phyloP scores from a whole-genome alignment of 2,329 filamentous ascomycete species.

The Chaetomium globosum region DNA sequence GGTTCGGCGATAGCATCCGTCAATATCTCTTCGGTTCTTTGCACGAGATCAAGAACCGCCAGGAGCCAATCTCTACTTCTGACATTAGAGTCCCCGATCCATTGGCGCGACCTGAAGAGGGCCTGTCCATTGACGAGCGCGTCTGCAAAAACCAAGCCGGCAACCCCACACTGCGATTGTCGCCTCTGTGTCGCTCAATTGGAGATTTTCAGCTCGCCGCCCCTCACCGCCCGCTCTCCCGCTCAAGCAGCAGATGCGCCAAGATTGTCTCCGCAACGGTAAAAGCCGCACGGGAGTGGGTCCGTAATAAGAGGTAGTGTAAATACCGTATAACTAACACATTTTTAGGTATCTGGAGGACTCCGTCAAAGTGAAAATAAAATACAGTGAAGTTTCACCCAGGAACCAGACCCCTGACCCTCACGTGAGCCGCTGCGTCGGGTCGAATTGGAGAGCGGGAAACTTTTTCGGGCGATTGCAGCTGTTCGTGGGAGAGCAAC shows the following conservation, averaged over 20 bases:
- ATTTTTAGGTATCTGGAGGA: too few species aligned
- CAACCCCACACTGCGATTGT: conserved; percentile 22
- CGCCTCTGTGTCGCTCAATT: conserved; percentile 21
- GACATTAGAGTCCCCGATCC: background rate
- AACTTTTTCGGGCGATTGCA: conserved; percentile 25
- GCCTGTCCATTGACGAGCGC: conserved; percentile 9
- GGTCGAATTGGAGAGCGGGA: conserved; percentile 19
- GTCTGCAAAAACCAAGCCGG: conserved; percentile 18
- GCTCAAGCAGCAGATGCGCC: background rate
- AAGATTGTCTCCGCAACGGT: conserved; percentile 17
- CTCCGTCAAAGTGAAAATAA: background rate
- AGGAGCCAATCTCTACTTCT: conserved; percentile 2
- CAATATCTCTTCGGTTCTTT: background rate
- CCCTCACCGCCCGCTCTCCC: conserved; percentile 25
- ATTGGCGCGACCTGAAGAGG: conserved; percentile 11
- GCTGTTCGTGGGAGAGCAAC: conserved; percentile 15
- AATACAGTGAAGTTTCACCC: background rate
- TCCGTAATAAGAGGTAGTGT: background rate
- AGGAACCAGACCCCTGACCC: background rate
- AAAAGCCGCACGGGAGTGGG: conserved; percentile 8
- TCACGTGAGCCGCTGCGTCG: conserved; percentile 28
- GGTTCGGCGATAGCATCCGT: background rate
- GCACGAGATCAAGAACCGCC: background rate
- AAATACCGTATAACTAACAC: too few species aligned
- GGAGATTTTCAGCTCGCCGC: conserved; percentile 27